Conservation (phyloP, 371 early-diverging fungal genomes). For the Mortierella sp. region DNA sequence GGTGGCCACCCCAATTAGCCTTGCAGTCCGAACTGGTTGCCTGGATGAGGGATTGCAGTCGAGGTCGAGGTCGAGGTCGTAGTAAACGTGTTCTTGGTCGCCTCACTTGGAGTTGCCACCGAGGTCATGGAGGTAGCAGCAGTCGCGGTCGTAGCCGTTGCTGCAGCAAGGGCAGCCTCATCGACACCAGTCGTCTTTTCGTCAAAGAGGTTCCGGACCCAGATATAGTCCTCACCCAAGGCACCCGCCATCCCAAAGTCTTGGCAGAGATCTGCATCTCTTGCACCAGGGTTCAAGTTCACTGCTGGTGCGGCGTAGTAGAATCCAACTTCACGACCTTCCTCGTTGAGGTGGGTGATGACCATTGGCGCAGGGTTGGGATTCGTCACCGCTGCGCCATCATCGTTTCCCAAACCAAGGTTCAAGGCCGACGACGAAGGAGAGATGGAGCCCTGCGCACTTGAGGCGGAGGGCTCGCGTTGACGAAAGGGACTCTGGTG, state of each 20-base stretch:
- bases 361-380: slow-evolving; percentile 16
- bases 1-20: too few species aligned
- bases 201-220: slow-evolving; percentile 51
- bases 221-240: slow-evolving; percentile 46
- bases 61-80: not conserved
- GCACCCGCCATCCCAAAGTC: slow-evolving; percentile 46
- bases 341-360: slow-evolving; percentile 32
- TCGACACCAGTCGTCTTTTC: not conserved
- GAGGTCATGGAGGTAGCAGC: not conserved
- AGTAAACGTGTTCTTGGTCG: not conserved
- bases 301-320: slow-evolving; percentile 43
- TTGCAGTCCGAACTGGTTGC: too few species aligned
- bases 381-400: not conserved
- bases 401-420: not conserved
- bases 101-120: too few species aligned
- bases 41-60: too few species aligned
- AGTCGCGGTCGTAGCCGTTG: not conserved
- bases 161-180: not conserved
- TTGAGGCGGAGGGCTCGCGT: slow-evolving; percentile 16
- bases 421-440: slow-evolving; percentile 11
- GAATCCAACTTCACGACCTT: slow-evolving; percentile 40
- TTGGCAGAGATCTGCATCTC: slow-evolving; percentile 45
- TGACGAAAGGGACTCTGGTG: slow-evolving; percentile 15
- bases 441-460: slow-evolving; percentile 3
- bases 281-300: slow-evolving; percentile 39